phyloP scores from a whole-genome alignment of 192 early-diverging fungal species.

The Oehlia diaphana region DNA sequence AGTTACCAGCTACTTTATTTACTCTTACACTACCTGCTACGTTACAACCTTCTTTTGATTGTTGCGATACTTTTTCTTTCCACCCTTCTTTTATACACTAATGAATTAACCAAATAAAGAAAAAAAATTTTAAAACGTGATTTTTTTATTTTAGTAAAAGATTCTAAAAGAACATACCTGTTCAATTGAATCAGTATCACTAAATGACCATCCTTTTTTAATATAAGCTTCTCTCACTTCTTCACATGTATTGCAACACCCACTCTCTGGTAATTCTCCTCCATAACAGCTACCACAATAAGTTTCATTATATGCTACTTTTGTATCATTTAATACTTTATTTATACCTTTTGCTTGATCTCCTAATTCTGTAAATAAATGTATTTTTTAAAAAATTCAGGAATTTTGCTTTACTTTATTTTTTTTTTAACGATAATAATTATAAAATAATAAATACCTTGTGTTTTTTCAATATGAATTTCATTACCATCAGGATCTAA shows the following conservation, averaged over 20 bases:
- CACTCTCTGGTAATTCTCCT: conserved; percentile 59
- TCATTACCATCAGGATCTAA: conserved; percentile 64
- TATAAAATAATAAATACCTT: conserved; percentile 41
- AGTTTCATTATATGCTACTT: conserved; percentile 30
- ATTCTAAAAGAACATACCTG: conserved; percentile 54
- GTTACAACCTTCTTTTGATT: conserved; percentile 89
- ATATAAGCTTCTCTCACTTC: conserved; percentile 86
- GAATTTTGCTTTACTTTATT: too few species aligned
- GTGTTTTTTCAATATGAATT: conserved; percentile 59
- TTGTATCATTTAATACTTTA: conserved; percentile 24
- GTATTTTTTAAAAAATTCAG: too few species aligned
- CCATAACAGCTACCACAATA: conserved; percentile 94
- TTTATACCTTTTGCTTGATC: conserved; percentile 40
- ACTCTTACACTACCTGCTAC: conserved; percentile 77
- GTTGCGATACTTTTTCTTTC: conserved; percentile 67
- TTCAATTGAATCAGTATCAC: conserved; percentile 71
- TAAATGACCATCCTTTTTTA: conserved; percentile 82
- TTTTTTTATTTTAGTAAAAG: not conserved
- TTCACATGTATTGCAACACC: conserved; percentile 95
- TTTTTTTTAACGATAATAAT: not conserved
- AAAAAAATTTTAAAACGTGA: not conserved
- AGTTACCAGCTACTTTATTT: conserved; percentile 92
- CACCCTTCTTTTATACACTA: conserved; percentile 87
- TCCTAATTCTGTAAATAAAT: conserved; percentile 50
- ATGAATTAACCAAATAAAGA: not conserved